These are phyloP conservation scores for Geoglossum glabrum DNA, from an alignment of 495 filamentous ascomycete species.

Conservation along the genomic window DNA sequence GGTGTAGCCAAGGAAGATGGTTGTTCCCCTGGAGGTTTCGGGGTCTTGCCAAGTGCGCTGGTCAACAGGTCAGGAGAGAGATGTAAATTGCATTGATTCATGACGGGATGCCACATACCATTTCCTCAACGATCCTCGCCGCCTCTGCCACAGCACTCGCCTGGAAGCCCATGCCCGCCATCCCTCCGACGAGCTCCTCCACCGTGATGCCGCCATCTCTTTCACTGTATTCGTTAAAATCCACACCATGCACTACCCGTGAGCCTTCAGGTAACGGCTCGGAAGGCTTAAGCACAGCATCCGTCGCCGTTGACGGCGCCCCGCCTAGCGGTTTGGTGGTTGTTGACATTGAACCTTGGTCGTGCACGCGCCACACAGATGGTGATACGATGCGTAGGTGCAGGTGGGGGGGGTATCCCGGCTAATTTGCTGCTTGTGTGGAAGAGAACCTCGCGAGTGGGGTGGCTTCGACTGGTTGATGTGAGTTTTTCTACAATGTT, in stretches of 20 bases:
- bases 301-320: slow-evolving; percentile 33
- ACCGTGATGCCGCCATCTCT: slow-evolving; percentile 42
- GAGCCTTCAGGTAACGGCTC: slow-evolving; percentile 50
- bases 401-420: no score
- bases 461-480: no score
- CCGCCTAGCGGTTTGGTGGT: neutral
- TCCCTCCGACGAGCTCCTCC: slow-evolving; percentile 60
- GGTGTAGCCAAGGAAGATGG: slow-evolving; percentile 93
- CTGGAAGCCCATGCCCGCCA: slow-evolving; percentile 83
- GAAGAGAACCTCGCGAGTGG: no score
- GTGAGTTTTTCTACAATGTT: no score
- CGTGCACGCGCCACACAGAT: neutral
- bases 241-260: slow-evolving; percentile 61
- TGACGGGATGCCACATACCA: slow-evolving; percentile 35
- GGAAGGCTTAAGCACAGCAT: slow-evolving; percentile 79
- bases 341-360: neutral
- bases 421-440: no score
- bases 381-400: neutral
- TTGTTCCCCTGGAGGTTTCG: slow-evolving; percentile 51
- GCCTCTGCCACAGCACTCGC: slow-evolving; percentile 71
- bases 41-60: slow-evolving; percentile 59
- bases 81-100: neutral
- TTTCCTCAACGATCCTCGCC: slow-evolving; percentile 74
- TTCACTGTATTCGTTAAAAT: slow-evolving; percentile 63
- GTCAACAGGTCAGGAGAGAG: neutral